phyloP scores from a whole-genome alignment of 352 stramenopile genomes.

The Phytopythium chamaehyphon region DNA sequence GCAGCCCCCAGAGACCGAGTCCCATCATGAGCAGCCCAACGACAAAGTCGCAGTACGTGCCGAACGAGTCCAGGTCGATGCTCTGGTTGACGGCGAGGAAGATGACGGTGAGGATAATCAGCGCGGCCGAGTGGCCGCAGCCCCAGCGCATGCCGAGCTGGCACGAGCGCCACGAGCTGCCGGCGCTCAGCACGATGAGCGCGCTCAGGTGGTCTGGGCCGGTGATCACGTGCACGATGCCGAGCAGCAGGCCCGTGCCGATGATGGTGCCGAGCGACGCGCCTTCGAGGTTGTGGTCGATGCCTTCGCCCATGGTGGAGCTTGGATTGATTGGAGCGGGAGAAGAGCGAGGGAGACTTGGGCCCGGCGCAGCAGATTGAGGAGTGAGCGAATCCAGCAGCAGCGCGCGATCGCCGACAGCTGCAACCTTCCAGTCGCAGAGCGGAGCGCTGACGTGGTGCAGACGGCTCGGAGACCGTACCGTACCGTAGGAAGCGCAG shows the following conservation, averaged over 20 bases:
- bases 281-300: conserved; percentile 26
- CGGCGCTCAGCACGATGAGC: conserved; percentile 74
- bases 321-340: background rate
- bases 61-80: conserved; percentile 34
- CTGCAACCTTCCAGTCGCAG: too few relatives aligned
- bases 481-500: too few relatives aligned
- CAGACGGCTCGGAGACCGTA: too few relatives aligned
- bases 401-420: too few relatives aligned
- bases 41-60: conserved; percentile 49
- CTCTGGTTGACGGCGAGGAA: conserved; percentile 48
- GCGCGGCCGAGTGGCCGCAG: conserved; percentile 67
- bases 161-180: conserved; percentile 66
- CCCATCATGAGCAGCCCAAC: conserved; percentile 59
- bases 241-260: conserved; percentile 43
- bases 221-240: conserved; percentile 56
- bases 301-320: conserved; percentile 21
- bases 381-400: background rate
- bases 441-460: too few relatives aligned
- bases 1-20: conserved; percentile 36
- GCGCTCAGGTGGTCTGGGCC: conserved; percentile 87
- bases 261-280: conserved; percentile 37
- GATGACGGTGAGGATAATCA: conserved; percentile 63
- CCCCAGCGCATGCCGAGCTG: conserved; percentile 85
- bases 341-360: background rate
- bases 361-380: background rate